Base-by-base conservation (phyloP, 2,329 filamentous ascomycete genomes). In the Diaporthe caulivora region DNA sequence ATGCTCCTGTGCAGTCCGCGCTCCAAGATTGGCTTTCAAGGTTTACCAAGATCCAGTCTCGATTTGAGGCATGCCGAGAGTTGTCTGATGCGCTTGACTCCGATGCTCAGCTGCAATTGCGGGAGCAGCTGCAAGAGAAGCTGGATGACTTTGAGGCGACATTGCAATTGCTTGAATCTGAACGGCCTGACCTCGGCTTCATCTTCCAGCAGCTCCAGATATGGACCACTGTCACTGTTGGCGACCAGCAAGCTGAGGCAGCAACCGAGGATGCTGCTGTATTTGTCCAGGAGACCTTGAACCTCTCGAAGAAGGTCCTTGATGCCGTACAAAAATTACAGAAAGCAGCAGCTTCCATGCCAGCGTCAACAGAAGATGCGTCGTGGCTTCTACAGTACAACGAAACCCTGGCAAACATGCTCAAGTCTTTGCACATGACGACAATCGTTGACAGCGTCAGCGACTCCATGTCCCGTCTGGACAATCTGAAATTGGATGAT, bases 311-410 rank as follows among this genome's bases (percentile, higher is more conserved):
- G 81, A 90, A 90, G 65, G 89, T 96, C 37, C 90, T 98, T 2
- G 93, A 96, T 47, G 92, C 93, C 1, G 87, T 97, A 62, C 95
- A 98, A 81, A 90, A 92, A 76, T 87, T 93, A 58, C 89, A 90
- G 73, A 89, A 89, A 74, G 83, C 87, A 2, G 83, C 90, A 11
- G 82, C 85, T 15, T 84, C 85, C 4, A 83, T 92, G 1, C 91
- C 92, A 1, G 80, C 82, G 6, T 89, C 92, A 1, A 85, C 86
- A 1, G 91, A 94, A 44, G 90, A 93, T 55, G 78, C 86, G 1
- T 86, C 87, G 2, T 95, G 93, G 91, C 82, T 95, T 11, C 81
- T 89, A 1, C 86, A 86, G 57, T 86, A 90, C 75, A 88, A 87
- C 74, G 86, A 89, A 31, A 84, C 84, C 40, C 85, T 92, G 69